These are phyloP conservation scores for Penicillium subrubescens DNA, from an alignment of 495 filamentous ascomycete genomes.

Conservation along the genomic window DNA sequence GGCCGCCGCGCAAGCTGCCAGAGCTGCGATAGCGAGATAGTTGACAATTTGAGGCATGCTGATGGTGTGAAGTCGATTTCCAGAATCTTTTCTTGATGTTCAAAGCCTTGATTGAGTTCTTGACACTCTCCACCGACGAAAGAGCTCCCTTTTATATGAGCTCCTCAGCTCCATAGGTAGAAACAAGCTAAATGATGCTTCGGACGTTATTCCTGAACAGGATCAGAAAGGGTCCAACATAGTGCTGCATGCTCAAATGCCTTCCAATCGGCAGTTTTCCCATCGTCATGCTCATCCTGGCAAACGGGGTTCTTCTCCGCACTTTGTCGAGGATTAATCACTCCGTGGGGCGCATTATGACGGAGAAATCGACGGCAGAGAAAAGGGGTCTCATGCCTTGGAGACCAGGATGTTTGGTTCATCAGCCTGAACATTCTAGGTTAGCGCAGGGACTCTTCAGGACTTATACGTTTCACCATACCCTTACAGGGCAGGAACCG, in stretches of 20 bases:
- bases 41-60: constrained; percentile 2
- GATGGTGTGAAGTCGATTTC: not conserved
- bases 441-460: not conserved
- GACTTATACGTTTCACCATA: not conserved
- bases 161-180: not conserved
- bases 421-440: not conserved
- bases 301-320: not conserved
- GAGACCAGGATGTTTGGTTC: not conserved
- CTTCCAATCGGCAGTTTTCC: not conserved
- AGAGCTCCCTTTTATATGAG: not conserved
- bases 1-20: not conserved
- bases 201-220: constrained; percentile 4
- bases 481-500: not conserved
- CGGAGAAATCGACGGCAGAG: not conserved
- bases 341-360: not conserved
- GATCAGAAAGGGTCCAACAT: not conserved
- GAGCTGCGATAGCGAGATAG: not conserved
- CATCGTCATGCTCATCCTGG: not conserved
- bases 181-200: not conserved
- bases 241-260: not conserved
- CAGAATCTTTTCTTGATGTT: not conserved
- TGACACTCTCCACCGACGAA: not conserved
- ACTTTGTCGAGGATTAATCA: not conserved
- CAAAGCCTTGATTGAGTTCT: not conserved
- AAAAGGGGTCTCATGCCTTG: not conserved